Base-by-base conservation (phyloP, 805 yeast genomes). In the Myxozyma geophila region DNA sequence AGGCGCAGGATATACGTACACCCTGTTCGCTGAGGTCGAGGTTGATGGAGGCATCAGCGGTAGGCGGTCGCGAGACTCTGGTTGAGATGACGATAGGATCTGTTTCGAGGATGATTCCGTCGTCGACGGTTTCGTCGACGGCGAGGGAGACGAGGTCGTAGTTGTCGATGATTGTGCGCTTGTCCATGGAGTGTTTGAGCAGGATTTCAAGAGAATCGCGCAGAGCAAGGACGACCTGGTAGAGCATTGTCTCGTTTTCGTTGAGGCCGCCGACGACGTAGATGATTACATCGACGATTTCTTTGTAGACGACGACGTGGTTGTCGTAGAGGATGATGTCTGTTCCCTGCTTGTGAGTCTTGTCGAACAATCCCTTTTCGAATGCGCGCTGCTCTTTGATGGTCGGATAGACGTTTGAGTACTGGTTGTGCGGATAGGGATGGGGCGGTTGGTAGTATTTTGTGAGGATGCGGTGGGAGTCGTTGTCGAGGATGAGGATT, bases 41-140 rank as follows among this genome's bases (percentile, higher is more conserved):
- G 61, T 75, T 75, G 62, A 73, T 63, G 7, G 73, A 81, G 44
- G 77, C 79, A 70, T 91, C 97, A 68, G 82, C 85, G 40, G 85
- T 77, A 52, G 97, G 96, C 39, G 95, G 87, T 64, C 85, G 84
- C n/a, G 98, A 89, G 33, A 92, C 97, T 77, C 99, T 85, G 15
- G 96, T 85, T 1, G 93, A 92, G 70, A 95, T 89, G 48, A 90
- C 86, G 41, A 88, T 85, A 5, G 96, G 86, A 72, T 95, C 98
- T 35, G 92, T 88, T 76, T 95, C 98, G 70, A 95, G 82, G 61
- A 95, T 86, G 67, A 95, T 85, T 47, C 98, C 99, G 74, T 92
- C 96, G 74, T 95, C 99, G 55, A 95, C 81, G 9, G 96, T 83
- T 77, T 95, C 98, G 76, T 95, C 99, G 50, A 92, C 83, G 3